These are phyloP conservation scores for Globisporangium lucens DNA, from an alignment of 352 stramenopile genomes.

Conservation along the genomic window DNA sequence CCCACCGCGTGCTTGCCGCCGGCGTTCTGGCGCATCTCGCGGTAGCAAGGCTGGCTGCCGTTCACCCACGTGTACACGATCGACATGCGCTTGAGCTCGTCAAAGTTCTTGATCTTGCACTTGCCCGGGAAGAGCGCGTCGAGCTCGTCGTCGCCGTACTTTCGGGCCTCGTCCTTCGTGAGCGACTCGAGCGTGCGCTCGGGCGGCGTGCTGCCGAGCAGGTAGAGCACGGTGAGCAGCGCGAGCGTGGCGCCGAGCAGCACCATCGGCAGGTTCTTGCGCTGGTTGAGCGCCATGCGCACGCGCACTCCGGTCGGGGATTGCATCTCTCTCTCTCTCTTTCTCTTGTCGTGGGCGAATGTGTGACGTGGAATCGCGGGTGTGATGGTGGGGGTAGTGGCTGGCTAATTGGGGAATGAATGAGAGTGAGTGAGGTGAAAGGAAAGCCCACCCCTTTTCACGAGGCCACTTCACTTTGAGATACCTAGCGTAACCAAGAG, in stretches of 20 bases:
- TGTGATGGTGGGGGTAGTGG: not conserved
- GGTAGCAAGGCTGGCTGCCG: constrained; percentile 83
- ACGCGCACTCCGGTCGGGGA: constrained; percentile 56
- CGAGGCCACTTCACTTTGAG: constrained; percentile 1
- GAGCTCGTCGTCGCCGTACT: constrained; percentile 43
- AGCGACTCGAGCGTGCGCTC: constrained; percentile 34
- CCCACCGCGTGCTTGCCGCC: constrained; percentile 72
- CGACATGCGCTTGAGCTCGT: constrained; percentile 77
- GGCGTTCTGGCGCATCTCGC: constrained; percentile 52
- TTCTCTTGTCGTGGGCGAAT: not conserved
- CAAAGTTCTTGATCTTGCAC: constrained; percentile 86
- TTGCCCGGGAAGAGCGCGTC: constrained; percentile 64
- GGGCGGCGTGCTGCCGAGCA: constrained; percentile 38
- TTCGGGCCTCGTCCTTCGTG: constrained; percentile 25
- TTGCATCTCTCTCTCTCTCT: constrained; percentile 35
- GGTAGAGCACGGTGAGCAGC: constrained; percentile 39
- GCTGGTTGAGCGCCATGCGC: constrained; percentile 61
- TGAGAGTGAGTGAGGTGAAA: constrained; percentile 1
- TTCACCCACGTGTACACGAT: constrained; percentile 92
- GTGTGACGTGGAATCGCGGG: not conserved
- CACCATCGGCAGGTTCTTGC: constrained; percentile 57
- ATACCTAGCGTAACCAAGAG: not conserved
- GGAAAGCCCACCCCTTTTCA: not conserved
- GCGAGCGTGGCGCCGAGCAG: constrained; percentile 36
- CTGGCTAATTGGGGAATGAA: constrained; percentile 13